Evolutionary conservation across 441 rosid species (phyloP).

Genomic region (Theobroma grandiflorum): DNA sequence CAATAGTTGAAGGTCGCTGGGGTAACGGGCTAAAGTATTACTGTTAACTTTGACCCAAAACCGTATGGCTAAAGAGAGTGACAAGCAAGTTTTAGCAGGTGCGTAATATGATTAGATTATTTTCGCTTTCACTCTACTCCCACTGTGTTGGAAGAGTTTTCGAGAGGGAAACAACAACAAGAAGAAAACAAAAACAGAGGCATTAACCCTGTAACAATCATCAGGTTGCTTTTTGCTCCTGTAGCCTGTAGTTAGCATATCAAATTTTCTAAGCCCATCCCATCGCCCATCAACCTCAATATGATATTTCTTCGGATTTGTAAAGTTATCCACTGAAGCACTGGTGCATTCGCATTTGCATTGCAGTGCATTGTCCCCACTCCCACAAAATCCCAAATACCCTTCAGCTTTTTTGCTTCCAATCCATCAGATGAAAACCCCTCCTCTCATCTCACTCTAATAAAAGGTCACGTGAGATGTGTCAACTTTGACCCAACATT

Average conservation of each 20-base stretch:
- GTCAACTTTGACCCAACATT: slow-evolving; percentile 37
- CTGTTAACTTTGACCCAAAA: too few relatives aligned
- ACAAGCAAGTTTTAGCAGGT: too few relatives aligned
- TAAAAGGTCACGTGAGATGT: slow-evolving; percentile 37
- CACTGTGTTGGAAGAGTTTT: neutral
- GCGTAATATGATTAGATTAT: neutral
- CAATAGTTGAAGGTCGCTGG: too few relatives aligned
- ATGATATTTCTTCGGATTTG: neutral
- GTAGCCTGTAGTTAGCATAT: neutral
- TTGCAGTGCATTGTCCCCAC: slow-evolving; percentile 2
- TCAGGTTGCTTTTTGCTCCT: neutral
- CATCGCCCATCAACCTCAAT: slow-evolving; percentile 23
- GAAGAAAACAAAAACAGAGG: neutral
- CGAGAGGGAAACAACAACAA: neutral
- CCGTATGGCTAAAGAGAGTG: too few relatives aligned
- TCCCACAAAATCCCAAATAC: slow-evolving; percentile 22
- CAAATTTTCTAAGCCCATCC: slow-evolving; percentile 18
- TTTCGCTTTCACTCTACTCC: neutral
- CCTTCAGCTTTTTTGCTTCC: neutral
- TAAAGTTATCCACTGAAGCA: too few relatives aligned
- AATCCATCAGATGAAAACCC: neutral
- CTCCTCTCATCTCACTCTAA: slow-evolving; percentile 17
- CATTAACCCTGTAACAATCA: slow-evolving; percentile 24
- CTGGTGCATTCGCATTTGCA: neutral
- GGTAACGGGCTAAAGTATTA: too few relatives aligned